Evolutionary conservation across 805 yeast genomes (phyloP), one percentile per base, ranked within the genome.

Genomic region (Wickerhamomyces bovis): DNA sequence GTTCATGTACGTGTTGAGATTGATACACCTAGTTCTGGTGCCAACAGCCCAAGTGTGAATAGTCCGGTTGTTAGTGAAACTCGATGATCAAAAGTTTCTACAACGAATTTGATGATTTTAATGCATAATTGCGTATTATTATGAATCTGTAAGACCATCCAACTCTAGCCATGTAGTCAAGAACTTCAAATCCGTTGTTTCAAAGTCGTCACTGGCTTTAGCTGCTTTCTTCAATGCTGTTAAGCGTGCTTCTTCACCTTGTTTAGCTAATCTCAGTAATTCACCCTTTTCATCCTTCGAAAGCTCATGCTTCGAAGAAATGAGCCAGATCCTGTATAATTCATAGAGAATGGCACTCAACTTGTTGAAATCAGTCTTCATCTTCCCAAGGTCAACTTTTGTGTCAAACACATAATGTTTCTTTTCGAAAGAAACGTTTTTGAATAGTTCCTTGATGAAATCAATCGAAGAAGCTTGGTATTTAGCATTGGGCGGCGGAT

Each of bases 1-100:
- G 77, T 78, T 1, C 89, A 85, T 60, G 62, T 84, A 4, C 66
- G 69, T 35, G 83, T 83, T 4, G 73, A 62, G 16, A 19, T 20
- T 20, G 39, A 20, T 7, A 7, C 36, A 16, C 16, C 36, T 13
- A 11, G 36, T 16, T 33, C 36, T 16, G 20, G 36, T 16, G 36
- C 36, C 6, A 33, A 33, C 10, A 33, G 36, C 16, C 20, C 36
- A 16, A 33, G 36, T 33, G 20, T 33, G 3, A 33, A 33, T 10
- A 33, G 36, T 11, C 36, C 36, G n/a, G 36, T 11, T 16, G 36
- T 33, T 12, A 33, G 36, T 33, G 36, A 33, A 12, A 33, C 5
- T 28, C 31, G 31, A 28, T 28, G n/a, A 28, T 13, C 10, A 13
- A 28, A 13, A 28, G 13, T 13, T 4, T 28, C 31, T 28, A 28